Base-by-base conservation (phyloP, 306 rosid genomes). In the Cucurbita argyrosperma region DNA sequence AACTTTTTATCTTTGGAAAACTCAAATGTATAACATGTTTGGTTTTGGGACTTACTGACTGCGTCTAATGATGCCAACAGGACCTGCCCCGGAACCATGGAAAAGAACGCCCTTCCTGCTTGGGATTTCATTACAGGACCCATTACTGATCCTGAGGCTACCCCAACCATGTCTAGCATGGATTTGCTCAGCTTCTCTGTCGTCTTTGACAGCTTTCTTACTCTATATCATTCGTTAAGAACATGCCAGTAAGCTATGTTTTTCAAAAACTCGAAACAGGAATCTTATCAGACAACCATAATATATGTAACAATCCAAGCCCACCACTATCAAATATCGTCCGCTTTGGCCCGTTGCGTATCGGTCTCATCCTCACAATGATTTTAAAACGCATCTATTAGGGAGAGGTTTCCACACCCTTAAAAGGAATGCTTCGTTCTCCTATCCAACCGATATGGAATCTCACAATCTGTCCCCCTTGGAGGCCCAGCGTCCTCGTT, bases 21-120 rank as follows among this genome's bases (percentile, higher is more conserved):
- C 18, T 50, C 8, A 50, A 5, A 50, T 30, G 35, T 30, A 30
- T 30, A 30, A 30, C 35, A 30, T 30, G 35, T 30, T 30, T 30
- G 35, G 35, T 30, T 30, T 30, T 30, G 35, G 54, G 5, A 50
- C 97, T 89, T 85, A 94, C 99, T 94, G 77, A 94, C 78, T 14
- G 96, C 95, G 77, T 94, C 96, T 71, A 94, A 87, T 26, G 99
- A 90, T 75, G 99, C 99, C 84, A 94, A 74, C 23, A 94, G 77
- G 76, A 89, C 89, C 82, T 94, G 86, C 71, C 97, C 99, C 7
- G 97, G 99, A 80, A 91, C 88, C 99, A 88, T 84, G 64, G 70
- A 71, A n/a, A 94, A 72, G 81, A 91, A 86, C 54, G 90, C 81
- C 77, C 88, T 87, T 76, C 99, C 99, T 50, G 95, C 80, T 55